Evolutionary conservation across 208 protist species (phyloP).

Genomic region (Acanthamoeba triangularis): DNA sequence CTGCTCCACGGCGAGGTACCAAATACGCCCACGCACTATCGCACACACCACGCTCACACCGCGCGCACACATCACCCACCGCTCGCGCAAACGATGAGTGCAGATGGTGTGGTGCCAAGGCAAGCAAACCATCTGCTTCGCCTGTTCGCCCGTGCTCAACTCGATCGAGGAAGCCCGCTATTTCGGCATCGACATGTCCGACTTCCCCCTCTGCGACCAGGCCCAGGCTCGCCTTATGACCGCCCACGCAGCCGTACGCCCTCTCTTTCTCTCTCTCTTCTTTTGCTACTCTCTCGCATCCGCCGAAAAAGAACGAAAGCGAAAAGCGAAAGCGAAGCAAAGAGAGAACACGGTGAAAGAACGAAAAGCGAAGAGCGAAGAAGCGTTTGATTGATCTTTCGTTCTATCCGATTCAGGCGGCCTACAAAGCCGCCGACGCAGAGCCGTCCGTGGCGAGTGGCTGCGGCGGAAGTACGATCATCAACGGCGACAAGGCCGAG

Average conservation of each 20-base stretch:
- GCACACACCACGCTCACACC: neutral
- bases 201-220: conserved; percentile 31
- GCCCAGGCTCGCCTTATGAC: neutral
- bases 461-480: too few species aligned
- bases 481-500: too few species aligned
- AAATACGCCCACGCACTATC: too few species aligned
- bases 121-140: conserved; percentile 24
- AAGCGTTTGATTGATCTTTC: too few species aligned
- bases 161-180: conserved; percentile 30
- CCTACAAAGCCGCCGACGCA: too few species aligned
- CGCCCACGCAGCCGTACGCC: neutral
- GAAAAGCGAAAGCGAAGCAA: neutral
- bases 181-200: conserved; percentile 34
- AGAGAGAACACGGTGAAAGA: too few species aligned
- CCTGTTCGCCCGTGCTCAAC: conserved; percentile 3
- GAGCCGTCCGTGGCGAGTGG: too few species aligned
- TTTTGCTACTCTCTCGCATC: neutral
- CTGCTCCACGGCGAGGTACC: conserved; percentile 21
- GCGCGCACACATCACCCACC: neutral
- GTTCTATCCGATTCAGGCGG: too few species aligned
- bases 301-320: neutral
- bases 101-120: conserved; percentile 37
- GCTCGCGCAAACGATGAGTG: neutral
- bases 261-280: too few species aligned
- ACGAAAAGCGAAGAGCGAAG: too few species aligned